phyloP scores from a whole-genome alignment of 306 rosid species.

The Biancaea sappan region DNA sequence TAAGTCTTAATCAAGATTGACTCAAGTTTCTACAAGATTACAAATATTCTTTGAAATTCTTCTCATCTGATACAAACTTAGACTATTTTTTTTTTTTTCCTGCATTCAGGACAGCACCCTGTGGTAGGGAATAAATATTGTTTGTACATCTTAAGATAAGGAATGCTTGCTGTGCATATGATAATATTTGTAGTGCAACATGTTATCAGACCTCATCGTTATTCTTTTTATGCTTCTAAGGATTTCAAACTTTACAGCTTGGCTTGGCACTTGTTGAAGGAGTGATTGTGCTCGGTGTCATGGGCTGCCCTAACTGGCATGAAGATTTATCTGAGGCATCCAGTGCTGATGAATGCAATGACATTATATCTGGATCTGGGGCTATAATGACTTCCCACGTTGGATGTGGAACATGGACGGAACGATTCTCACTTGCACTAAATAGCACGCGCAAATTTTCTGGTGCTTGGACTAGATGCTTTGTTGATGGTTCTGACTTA shows the following conservation, averaged over 20 bases:
- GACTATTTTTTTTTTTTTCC: neutral
- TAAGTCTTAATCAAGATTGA: slow-evolving; percentile 35
- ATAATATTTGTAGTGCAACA: slow-evolving; percentile 7
- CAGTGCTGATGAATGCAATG: slow-evolving; percentile 37
- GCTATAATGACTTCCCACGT: slow-evolving; percentile 75
- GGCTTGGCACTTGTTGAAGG: slow-evolving; percentile 95
- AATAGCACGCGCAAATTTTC: slow-evolving; percentile 38
- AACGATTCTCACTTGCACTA: slow-evolving; percentile 38
- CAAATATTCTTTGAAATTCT: neutral
- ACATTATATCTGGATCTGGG: slow-evolving; percentile 53
- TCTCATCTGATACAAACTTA: neutral
- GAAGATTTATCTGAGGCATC: slow-evolving; percentile 46
- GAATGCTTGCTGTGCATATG: slow-evolving; percentile 10
- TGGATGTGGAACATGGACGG: slow-evolving; percentile 83
- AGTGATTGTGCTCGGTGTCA: slow-evolving; percentile 71
- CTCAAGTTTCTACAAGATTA: slow-evolving; percentile 22
- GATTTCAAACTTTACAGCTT: slow-evolving; percentile 52
- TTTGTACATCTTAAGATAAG: slow-evolving; percentile 11
- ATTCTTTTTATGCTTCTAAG: slow-evolving; percentile 15
- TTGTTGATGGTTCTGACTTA: slow-evolving; percentile 53
- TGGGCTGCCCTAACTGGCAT: slow-evolving; percentile 94
- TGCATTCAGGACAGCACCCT: slow-evolving; percentile 21
- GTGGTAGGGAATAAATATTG: slow-evolving; percentile 6
- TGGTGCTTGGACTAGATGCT: slow-evolving; percentile 59
- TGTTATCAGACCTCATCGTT: slow-evolving; percentile 14